phyloP scores from a whole-genome alignment of 495 filamentous ascomycete genomes.

The Apiosordaria backusii region DNA sequence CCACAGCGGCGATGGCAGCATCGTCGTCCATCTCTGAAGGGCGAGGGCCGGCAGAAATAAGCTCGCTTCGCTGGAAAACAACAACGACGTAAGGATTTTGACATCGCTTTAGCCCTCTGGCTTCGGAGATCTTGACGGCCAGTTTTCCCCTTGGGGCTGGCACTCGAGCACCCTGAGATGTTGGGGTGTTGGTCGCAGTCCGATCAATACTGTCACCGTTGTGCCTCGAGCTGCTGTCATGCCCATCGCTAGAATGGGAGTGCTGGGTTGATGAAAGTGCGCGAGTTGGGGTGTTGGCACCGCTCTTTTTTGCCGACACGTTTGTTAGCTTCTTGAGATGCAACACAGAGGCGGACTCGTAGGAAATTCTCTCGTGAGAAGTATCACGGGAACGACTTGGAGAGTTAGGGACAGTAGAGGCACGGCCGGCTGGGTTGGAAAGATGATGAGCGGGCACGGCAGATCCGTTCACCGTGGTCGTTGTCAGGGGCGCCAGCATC shows the following conservation, averaged over 20 bases:
- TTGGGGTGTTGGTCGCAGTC: conserved; percentile 40
- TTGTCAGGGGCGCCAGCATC: conserved; percentile 54
- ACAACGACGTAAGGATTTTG: conserved; percentile 92
- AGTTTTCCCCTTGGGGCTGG: conserved; percentile 85
- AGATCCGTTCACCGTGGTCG: conserved; percentile 61
- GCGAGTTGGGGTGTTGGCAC: conserved; percentile 80
- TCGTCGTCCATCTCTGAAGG: conserved; percentile 50
- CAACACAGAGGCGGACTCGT: conserved; percentile 56
- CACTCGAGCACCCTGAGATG: conserved; percentile 54
- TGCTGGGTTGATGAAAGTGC: conserved; percentile 61
- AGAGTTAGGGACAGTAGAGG: conserved; percentile 56
- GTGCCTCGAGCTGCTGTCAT: conserved; percentile 38
- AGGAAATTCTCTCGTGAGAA: conserved; percentile 52
- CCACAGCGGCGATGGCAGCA: conserved; percentile 36
- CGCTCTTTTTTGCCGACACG: conserved; percentile 77
- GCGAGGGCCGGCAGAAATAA: conserved; percentile 81
- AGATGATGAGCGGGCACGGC: conserved; percentile 68
- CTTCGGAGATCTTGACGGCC: conserved; percentile 81
- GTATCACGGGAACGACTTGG: conserved; percentile 46
- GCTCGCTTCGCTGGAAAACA: conserved; percentile 93
- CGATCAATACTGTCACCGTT: conserved; percentile 33
- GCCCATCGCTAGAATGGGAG: conserved; percentile 36
- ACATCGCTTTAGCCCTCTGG: conserved; percentile 73
- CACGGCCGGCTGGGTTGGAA: conserved; percentile 64
- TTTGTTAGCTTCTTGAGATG: conserved; percentile 86